Conservation (phyloP, 768 basidiomycete species). For the Fistulinella prunicolor region DNA sequence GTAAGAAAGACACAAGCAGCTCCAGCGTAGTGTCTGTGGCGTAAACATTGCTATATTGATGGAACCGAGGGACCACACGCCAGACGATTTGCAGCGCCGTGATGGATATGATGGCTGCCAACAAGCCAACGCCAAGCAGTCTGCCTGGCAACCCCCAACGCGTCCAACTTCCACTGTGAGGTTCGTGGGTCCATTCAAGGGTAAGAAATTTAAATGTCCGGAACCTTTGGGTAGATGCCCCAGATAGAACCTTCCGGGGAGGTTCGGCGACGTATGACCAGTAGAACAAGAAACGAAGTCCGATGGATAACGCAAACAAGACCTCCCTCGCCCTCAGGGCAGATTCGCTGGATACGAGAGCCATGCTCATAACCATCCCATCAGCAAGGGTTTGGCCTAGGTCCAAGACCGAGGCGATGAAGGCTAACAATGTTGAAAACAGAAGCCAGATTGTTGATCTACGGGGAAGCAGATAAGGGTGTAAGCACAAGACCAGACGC, state of each 20-base stretch:
- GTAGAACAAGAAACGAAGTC: conserved; percentile 61
- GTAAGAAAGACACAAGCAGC: conserved; percentile 53
- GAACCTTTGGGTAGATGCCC: conserved; percentile 28
- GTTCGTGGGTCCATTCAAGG: conserved; percentile 15
- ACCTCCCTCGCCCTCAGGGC: conserved; percentile 56
- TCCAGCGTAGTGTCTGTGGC: conserved; percentile 56
- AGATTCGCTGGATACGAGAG: conserved; percentile 23
- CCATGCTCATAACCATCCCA: conserved; percentile 29
- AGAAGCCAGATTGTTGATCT: conserved; percentile 54
- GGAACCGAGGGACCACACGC: conserved; percentile 44
- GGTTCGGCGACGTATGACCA: conserved; percentile 64
- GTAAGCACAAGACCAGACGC: conserved; percentile 1
- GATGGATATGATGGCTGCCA: conserved; percentile 45
- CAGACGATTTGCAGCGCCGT: conserved; percentile 62
- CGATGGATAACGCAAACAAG: conserved; percentile 52
- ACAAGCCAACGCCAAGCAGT: conserved; percentile 48
- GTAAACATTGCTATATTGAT: conserved; percentile 47
- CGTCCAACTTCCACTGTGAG: conserved; percentile 62
- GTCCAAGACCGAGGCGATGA: conserved; percentile 62
- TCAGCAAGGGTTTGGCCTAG: conserved; percentile 50
- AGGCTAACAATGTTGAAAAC: conserved; percentile 54
- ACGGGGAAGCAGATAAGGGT: neutral
- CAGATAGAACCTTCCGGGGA: conserved; percentile 34
- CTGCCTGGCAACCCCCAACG: conserved; percentile 60
- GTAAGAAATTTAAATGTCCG: conserved; percentile 13